These are phyloP conservation scores for Dictyostelium capitatum DNA, from an alignment of 78 protist genomes.

Conservation along the genomic window DNA sequence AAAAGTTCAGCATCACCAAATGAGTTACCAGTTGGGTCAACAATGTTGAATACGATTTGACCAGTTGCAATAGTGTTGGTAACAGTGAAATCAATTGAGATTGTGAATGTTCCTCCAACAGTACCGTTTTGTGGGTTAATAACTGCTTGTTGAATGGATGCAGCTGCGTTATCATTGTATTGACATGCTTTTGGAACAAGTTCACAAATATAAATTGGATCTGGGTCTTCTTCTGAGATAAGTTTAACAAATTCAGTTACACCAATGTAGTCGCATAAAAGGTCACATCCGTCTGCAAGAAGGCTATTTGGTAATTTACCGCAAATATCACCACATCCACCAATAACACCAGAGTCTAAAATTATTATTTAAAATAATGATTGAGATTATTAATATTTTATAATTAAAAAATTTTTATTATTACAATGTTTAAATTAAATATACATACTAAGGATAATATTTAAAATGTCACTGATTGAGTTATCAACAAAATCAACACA, in stretches of 20 bases:
- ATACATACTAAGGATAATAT: conserved; percentile 64
- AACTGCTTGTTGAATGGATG: background rate
- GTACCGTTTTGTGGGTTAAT: conserved; percentile 33
- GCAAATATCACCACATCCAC: conserved; percentile 50
- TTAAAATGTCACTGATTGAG: conserved; percentile 29
- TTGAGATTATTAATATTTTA: background rate
- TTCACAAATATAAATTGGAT: conserved; percentile 68
- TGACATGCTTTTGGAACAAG: conserved; percentile 9
- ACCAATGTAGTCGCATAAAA: conserved; percentile 40
- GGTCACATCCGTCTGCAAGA: conserved; percentile 1
- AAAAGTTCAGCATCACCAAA: conserved; percentile 66
- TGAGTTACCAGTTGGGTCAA: conserved; percentile 50
- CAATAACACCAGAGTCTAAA: conserved; percentile 48
- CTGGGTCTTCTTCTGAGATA: conserved; percentile 35
- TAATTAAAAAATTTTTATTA: background rate
- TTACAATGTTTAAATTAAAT: background rate
- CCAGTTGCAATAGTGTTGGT: conserved; percentile 22
- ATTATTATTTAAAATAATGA: background rate
- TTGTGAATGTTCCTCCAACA: conserved; percentile 30
- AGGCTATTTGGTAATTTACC: background rate
- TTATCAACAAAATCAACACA: conserved; percentile 57
- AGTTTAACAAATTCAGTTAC: conserved; percentile 55
- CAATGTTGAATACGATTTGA: conserved; percentile 47
- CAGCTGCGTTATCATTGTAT: conserved; percentile 28
- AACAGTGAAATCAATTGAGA: conserved; percentile 27